These are phyloP conservation scores for Zarea fungicola DNA, from an alignment of 2,329 filamentous ascomycete species.

Conservation along the genomic window DNA sequence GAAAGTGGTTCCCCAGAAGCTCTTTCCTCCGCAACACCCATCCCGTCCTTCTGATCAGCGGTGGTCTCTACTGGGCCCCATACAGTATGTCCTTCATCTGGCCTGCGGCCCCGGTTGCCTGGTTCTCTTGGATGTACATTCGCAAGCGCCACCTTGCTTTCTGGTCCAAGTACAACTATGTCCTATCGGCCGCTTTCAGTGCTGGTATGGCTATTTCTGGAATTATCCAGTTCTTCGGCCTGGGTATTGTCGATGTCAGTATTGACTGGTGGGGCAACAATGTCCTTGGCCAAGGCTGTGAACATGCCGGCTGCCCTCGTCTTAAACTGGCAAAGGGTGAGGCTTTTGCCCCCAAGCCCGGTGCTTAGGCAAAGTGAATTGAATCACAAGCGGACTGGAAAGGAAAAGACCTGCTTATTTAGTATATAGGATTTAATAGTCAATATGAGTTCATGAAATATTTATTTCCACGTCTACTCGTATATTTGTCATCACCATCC, in stretches of 20 bases:
- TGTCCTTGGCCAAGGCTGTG: conserved; percentile 22
- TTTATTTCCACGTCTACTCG: too few species aligned
- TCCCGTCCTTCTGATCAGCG: conserved; percentile 33
- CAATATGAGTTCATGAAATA: too few species aligned
- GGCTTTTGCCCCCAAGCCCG: conserved; percentile 20
- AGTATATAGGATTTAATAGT: background rate
- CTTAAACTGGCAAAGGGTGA: conserved; percentile 23
- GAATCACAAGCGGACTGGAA: background rate
- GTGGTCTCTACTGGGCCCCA: conserved; percentile 30
- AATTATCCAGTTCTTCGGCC: conserved; percentile 27
- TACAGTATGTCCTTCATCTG: conserved; percentile 40
- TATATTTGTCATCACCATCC: too few species aligned
- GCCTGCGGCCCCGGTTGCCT: conserved; percentile 39
- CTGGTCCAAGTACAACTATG: conserved; percentile 35
- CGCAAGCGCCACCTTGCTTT: conserved; percentile 31
- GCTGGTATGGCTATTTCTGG: conserved; percentile 27
- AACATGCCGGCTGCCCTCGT: conserved; percentile 21
- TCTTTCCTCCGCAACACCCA: conserved; percentile 33
- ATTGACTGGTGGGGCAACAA: conserved; percentile 27
- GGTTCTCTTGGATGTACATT: conserved; percentile 36
- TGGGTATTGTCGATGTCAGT: conserved; percentile 20
- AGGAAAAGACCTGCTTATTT: background rate
- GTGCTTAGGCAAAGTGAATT: background rate
- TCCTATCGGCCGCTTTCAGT: conserved; percentile 26
- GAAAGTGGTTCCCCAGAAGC: conserved; percentile 28